Evolutionary conservation across 225 moss, liverwort and hornwort species (phyloP), one percentile per base, ranked within the genome.

Genomic region (Straminergon stramineum): DNA sequence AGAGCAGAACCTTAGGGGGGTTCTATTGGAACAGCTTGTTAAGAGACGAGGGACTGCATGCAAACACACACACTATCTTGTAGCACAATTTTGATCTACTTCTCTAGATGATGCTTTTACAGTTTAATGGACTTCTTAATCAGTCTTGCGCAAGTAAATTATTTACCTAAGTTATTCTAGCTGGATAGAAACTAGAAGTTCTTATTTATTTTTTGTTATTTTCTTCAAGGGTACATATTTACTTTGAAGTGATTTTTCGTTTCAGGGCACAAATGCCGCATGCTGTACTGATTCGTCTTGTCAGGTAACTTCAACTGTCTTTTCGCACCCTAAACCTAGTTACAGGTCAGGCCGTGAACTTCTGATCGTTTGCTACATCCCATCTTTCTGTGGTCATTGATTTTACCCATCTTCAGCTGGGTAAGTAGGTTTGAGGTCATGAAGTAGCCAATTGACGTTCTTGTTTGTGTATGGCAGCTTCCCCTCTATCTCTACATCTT

Each of bases 401-500:
- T 73, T 82, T 69, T 77, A n/a, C 75, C 74, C 31, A 83, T 61
- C 79, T 86, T 69, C 57, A 86, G 26, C 70, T 63, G 51, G 79
- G 27, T 45, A 80, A 76, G 85, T 51, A 73, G 74, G 73, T 56
- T 81, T 64, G 58, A 79, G 57, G n/a, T 81, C 64, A 75, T 81
- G 27, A 83, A 83, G 81, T 90, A 73, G 79, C 37, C 63, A 79
- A 53, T 70, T 94, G 82, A 93, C 68, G 69, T 87, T 52, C 13
- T 87, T 53, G 20, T 88, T 90, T 86, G 83, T 70, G 74, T 80
- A 61, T 89, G 65, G 67, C 95, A 97, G 97, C 92, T 97, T 86
- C 96, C 97, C 55, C 88, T 97, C 43, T 77, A 93, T 91, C 93
- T 96, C 65, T 96, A 96, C 82, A 92, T 97, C 88, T 88, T 96